Conservation (phyloP, 1,284 basidiomycete species). For the Malassezia sympodialis region DNA sequence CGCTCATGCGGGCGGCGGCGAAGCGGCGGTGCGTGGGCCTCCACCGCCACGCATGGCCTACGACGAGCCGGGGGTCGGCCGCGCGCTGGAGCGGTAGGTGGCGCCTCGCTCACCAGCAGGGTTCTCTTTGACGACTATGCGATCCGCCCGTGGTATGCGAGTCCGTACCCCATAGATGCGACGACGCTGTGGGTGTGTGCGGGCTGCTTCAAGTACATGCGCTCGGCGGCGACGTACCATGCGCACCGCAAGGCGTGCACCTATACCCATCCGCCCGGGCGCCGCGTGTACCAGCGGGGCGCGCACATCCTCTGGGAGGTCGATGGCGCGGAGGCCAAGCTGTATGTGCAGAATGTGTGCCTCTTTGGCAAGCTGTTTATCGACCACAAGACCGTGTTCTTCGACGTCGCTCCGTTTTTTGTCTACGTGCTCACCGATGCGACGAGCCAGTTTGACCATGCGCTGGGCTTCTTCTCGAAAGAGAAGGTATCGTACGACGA, state of each 20-base stretch:
- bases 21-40: not conserved
- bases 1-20: conserved; percentile 6
- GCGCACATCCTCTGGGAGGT: conserved; percentile 91
- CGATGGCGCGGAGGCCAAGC: conserved; percentile 69
- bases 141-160: conserved; percentile 47
- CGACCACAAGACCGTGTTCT: conserved; percentile 93
- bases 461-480: conserved; percentile 92
- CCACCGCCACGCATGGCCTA: not conserved
- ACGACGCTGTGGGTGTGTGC: conserved; percentile 60
- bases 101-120: conserved; percentile 9
- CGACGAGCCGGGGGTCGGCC: conserved; percentile 1
- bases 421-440: conserved; percentile 91
- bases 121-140: conserved; percentile 44
- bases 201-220: conserved; percentile 92
- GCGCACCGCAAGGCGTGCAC: conserved; percentile 58
- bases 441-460: conserved; percentile 61
- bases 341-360: conserved; percentile 90
- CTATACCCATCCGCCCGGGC: conserved; percentile 68
- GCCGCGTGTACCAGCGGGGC: conserved; percentile 79
- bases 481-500: conserved; percentile 93
- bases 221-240: conserved; percentile 27
- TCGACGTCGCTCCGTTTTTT: conserved; percentile 61
- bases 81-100: conserved; percentile 1
- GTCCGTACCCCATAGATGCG: conserved; percentile 43
- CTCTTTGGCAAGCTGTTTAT: conserved; percentile 98